A percentile compares a stretch with the other conserved stretches of the same genome.
phyloP scores from a whole-genome alignment of 2,329 filamentous ascomycete genomes.

The Zasmidium citrigriseum region DNA sequence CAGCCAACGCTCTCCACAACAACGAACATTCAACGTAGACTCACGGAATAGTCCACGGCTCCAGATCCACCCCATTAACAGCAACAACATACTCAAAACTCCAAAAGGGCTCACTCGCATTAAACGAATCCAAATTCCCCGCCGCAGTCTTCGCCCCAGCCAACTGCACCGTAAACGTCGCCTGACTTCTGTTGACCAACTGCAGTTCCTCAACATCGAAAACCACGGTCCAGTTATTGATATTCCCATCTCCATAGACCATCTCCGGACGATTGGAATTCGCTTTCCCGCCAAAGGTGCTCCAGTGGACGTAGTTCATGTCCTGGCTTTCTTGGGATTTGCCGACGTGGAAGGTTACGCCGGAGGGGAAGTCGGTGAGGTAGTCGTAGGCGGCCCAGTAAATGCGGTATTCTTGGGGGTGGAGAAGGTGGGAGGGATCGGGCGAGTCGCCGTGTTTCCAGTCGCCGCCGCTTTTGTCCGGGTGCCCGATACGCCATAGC shows the following conservation, averaged over 20 bases:
- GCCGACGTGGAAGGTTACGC: constrained; percentile 60
- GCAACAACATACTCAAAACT: constrained; percentile 56
- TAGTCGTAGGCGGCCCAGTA: constrained; percentile 66
- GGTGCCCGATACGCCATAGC: constrained; percentile 63
- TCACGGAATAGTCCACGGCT: constrained; percentile 60
- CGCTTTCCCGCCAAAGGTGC: constrained; percentile 59
- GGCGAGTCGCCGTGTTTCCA: constrained; percentile 59
- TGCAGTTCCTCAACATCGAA: constrained; percentile 52
- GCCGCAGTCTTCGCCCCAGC: constrained; percentile 63
- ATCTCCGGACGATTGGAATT: constrained; percentile 49
- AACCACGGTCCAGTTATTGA: constrained; percentile 62
- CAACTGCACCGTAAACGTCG: constrained; percentile 64
- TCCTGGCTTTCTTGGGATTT: constrained; percentile 51
- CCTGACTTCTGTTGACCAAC: constrained; percentile 39
- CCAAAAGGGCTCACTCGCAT: constrained; percentile 53
- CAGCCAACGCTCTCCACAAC: constrained; percentile 7
- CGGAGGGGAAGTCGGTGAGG: constrained; percentile 58
- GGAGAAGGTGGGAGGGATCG: constrained; percentile 51
- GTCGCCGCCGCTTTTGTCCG: constrained; percentile 63
- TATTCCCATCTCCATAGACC: constrained; percentile 47
- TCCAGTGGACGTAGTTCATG: constrained; percentile 68
- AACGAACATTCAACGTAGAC: constrained; percentile 17
- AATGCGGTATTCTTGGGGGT: constrained; percentile 60
- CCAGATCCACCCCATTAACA: constrained; percentile 48
- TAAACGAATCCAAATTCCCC: constrained; percentile 63